Conservation (phyloP, 495 filamentous ascomycete genomes). For the Penicillium argentinense region DNA sequence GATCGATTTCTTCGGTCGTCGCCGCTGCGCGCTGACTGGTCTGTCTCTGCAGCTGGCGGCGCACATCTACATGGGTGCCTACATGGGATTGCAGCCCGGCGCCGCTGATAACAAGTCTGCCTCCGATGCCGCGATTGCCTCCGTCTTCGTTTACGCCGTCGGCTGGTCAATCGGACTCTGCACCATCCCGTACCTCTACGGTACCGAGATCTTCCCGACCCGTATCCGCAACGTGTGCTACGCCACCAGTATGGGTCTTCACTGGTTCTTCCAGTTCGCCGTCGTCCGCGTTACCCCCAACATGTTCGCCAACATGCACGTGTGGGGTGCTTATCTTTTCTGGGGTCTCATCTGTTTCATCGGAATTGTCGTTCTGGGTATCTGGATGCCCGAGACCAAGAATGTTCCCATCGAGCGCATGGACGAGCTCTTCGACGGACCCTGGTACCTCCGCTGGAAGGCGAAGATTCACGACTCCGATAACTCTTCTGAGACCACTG, state of each 20-base stretch:
- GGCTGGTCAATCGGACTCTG: conserved; percentile 54
- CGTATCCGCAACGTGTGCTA: conserved; percentile 46
- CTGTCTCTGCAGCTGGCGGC: conserved; percentile 39
- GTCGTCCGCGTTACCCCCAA: conserved; percentile 49
- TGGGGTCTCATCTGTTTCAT: conserved; percentile 42
- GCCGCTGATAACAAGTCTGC: conserved; percentile 34
- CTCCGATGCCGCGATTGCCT: conserved; percentile 45
- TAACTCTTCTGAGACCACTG: conserved; percentile 3
- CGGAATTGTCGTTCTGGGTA: conserved; percentile 42
- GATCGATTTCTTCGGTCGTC: conserved; percentile 45
- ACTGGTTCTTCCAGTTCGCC: conserved; percentile 52
- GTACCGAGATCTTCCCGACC: conserved; percentile 49
- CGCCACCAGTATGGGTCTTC: conserved; percentile 42
- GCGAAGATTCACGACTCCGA: conserved; percentile 21
- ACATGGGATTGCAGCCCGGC: conserved; percentile 41
- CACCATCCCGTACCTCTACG: conserved; percentile 49
- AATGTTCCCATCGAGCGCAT: conserved; percentile 45
- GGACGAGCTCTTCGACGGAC: conserved; percentile 44
- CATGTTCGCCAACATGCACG: conserved; percentile 43
- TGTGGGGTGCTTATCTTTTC: conserved; percentile 50
- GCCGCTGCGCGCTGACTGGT: conserved; percentile 37
- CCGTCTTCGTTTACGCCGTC: conserved; percentile 47
- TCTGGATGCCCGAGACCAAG: conserved; percentile 50
- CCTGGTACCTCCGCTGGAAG: conserved; percentile 47
- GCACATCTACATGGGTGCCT: conserved; percentile 44